Evolutionary conservation across 495 filamentous ascomycete genomes (phyloP).

Genomic region (Evernia prunastri): DNA sequence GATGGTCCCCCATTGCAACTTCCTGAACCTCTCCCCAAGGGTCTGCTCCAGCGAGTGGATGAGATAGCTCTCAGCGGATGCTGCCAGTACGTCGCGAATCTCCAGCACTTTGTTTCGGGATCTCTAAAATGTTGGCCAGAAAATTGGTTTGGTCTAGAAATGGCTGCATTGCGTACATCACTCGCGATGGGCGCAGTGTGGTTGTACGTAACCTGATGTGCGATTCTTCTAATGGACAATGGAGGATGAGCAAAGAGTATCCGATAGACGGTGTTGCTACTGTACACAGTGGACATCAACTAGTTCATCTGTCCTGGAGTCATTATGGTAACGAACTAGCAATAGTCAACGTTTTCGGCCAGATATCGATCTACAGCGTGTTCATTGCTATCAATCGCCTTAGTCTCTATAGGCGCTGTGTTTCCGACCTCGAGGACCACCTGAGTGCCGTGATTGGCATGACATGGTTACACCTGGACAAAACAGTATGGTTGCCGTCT

Average conservation of each 20-base stretch:
- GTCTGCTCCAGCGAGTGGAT: slow-evolving; percentile 65
- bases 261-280: slow-evolving; percentile 39
- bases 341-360: slow-evolving; percentile 65
- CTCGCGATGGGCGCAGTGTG: slow-evolving; percentile 59
- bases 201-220: slow-evolving; percentile 66
- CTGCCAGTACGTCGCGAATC: slow-evolving; percentile 59
- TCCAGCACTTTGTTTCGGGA: slow-evolving; percentile 5
- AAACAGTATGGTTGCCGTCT: slow-evolving; percentile 39
- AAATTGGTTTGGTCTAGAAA: slow-evolving; percentile 83
- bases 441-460: slow-evolving; percentile 70
- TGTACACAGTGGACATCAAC: slow-evolving; percentile 47
- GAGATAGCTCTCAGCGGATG: slow-evolving; percentile 74
- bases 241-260: slow-evolving; percentile 64
- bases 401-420: slow-evolving; percentile 45
- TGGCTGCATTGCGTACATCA: slow-evolving; percentile 80
- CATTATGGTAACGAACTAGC: slow-evolving; percentile 67
- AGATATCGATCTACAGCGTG: slow-evolving; percentile 61
- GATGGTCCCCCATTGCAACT: slow-evolving; percentile 55
- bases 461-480: slow-evolving; percentile 68
- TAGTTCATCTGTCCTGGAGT: slow-evolving; percentile 77
- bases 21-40: slow-evolving; percentile 52
- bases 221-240: slow-evolving; percentile 62
- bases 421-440: slow-evolving; percentile 61
- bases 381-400: slow-evolving; percentile 61
- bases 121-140: slow-evolving; percentile 41